Conservation (phyloP, 257 asterid genomes). For the Nicotiana knightiana region DNA sequence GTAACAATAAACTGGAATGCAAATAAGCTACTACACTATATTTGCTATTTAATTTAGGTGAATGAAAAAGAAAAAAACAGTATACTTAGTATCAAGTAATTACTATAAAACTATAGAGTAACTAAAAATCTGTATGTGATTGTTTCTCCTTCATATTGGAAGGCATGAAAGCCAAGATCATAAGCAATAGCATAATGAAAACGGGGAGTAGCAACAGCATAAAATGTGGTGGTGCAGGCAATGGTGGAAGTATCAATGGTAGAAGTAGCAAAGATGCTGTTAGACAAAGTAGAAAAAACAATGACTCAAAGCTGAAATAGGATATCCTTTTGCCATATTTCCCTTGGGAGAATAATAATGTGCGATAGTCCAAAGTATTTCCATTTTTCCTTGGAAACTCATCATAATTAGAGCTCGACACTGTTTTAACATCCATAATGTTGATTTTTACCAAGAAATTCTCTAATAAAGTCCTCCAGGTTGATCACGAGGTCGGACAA, state of each 20-base stretch:
- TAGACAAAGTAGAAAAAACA: constrained; percentile 19
- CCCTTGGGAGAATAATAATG: constrained; percentile 11
- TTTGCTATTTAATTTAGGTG: not conserved
- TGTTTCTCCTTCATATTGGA: not conserved
- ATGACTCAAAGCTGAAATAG: constrained; percentile 21
- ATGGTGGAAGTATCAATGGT: constrained; percentile 27
- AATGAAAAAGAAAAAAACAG: not conserved
- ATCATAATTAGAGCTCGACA: not conserved
- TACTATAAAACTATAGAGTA: not conserved
- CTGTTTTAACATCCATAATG: constrained; percentile 4
- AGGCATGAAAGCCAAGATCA: constrained; percentile 24
- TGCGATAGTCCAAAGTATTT: not conserved
- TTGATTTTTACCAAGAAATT: not conserved
- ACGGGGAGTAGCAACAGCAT: constrained; percentile 24
- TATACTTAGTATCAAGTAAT: not conserved
- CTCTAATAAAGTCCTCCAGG: too few species aligned
- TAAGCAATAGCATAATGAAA: constrained; percentile 16
- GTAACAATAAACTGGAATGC: not conserved
- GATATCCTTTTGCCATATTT: constrained; percentile 1
- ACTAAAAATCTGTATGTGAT: not conserved
- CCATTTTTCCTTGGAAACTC: not conserved
- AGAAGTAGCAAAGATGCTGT: constrained; percentile 19
- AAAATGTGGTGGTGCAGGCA: constrained; percentile 25
- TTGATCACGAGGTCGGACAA: not conserved
- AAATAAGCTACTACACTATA: not conserved